A percentile compares a stretch with the other conserved stretches of the same genome.
Evolutionary conservation across 1,139 yeast species (phyloP).

Genomic region (Eremothecium coryli): DNA sequence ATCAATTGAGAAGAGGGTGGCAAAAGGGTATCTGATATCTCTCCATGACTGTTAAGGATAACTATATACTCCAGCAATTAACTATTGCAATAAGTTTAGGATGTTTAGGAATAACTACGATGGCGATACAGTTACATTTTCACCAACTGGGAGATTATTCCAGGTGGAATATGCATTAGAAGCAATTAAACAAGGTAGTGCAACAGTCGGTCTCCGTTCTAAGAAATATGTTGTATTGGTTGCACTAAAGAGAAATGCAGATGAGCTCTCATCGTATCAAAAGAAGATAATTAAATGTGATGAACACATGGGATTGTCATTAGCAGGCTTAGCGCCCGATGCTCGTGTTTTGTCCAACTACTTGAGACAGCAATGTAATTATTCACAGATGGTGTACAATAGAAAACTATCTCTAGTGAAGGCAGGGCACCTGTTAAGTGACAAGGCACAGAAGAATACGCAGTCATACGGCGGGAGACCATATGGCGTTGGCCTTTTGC

Average conservation of each 20-base stretch:
- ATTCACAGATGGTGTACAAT: conserved; percentile 75
- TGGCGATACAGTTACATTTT: conserved; percentile 94
- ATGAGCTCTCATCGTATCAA: conserved; percentile 93
- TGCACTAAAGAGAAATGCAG: conserved; percentile 91
- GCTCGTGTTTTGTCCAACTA: conserved; percentile 87
- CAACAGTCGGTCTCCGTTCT: conserved; percentile 89
- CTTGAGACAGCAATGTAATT: conserved; percentile 85
- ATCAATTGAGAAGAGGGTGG: conserved; percentile 3
- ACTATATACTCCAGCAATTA: background rate
- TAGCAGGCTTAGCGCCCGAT: conserved; percentile 97
- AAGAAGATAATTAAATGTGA: conserved; percentile 87
- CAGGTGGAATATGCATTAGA: conserved; percentile 94
- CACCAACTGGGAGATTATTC: conserved; percentile 94
- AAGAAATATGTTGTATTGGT: conserved; percentile 82
- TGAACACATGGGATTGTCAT: conserved; percentile 86
- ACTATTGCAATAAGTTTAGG: background rate
- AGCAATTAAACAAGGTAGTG: conserved; percentile 96
- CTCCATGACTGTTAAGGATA: background rate
- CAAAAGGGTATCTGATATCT: conserved; percentile 2
- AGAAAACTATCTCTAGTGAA: conserved; percentile 79
- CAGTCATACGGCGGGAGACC: conserved; percentile 96
- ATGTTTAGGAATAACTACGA: conserved; percentile 96
- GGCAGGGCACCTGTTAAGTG: conserved; percentile 83
- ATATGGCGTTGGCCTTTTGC: conserved; percentile 88
- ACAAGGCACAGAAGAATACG: conserved; percentile 94